These are phyloP conservation scores for Scenedesmus sp. DNA, from an alignment of 163 green algal species.

Conservation along the genomic window DNA sequence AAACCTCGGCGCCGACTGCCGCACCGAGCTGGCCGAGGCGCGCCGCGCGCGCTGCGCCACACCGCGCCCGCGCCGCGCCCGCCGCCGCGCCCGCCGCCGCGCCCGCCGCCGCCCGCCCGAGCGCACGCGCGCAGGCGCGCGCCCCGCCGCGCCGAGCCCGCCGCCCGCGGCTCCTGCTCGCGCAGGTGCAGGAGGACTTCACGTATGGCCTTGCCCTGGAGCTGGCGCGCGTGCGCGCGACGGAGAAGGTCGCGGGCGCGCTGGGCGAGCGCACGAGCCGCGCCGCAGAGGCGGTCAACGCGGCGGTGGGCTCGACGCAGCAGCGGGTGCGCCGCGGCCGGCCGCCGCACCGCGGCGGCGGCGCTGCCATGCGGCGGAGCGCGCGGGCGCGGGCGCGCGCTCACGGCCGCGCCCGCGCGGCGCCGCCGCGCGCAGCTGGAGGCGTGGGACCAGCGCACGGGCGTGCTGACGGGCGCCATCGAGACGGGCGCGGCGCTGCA, in stretches of 20 bases:
- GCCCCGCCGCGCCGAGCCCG: too few relatives aligned
- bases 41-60: neutral
- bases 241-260: conserved; percentile 46
- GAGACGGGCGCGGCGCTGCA: conserved; percentile 11
- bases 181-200: conserved; percentile 52
- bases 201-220: conserved; percentile 37
- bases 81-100: too few relatives aligned
- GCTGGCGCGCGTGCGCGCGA: conserved; percentile 31
- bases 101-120: too few relatives aligned
- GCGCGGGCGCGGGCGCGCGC: too few relatives aligned
- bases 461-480: conserved; percentile 31
- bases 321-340: conserved; percentile 4
- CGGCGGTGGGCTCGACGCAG: conserved; percentile 30
- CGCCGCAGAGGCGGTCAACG: conserved; percentile 24
- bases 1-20: conserved; percentile 52
- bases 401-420: too few relatives aligned
- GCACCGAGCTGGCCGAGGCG: conserved; percentile 46
- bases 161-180: neutral
- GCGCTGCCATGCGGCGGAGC: too few relatives aligned
- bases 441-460: conserved; percentile 38
- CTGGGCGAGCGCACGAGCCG: conserved; percentile 34
- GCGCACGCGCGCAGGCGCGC: too few relatives aligned
- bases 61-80: too few relatives aligned
- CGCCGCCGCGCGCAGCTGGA: conserved; percentile 43
- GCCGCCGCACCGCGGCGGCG: too few relatives aligned